Percentiles rank a stretch among this genome's conserved stretches.
These are phyloP conservation scores for Albugo candida DNA, from an alignment of 352 stramenopile genomes.

Conservation along the genomic window DNA sequence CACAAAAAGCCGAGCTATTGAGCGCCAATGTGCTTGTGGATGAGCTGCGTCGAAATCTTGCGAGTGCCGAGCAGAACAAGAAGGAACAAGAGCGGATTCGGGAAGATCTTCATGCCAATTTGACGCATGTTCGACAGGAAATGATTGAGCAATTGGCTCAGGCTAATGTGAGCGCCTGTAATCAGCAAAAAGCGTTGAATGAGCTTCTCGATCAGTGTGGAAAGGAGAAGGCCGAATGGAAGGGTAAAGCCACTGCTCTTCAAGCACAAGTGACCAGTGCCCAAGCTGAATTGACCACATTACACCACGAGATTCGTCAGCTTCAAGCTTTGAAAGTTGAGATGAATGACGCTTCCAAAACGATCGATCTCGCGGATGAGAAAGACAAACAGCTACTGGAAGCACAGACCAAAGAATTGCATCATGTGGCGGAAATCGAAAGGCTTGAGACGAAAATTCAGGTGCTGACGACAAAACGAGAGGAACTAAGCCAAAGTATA, in stretches of 20 bases:
- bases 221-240: conserved; percentile 2
- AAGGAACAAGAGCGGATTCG: conserved; percentile 40
- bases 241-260: conserved; percentile 1
- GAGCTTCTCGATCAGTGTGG: background rate
- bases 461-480: conserved; percentile 4
- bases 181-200: no score
- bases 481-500: conserved; percentile 13
- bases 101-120: conserved; percentile 20
- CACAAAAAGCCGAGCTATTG: conserved; percentile 51
- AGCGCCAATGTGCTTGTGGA: conserved; percentile 52
- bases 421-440: conserved; percentile 40
- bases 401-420: conserved; percentile 53
- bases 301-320: background rate
- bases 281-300: background rate
- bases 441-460: conserved; percentile 47
- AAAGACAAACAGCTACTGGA: conserved; percentile 25
- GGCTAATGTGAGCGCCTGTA: no score
- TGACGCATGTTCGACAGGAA: no score
- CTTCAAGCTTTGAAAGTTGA: background rate
- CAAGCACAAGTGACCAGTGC: conserved; percentile 3
- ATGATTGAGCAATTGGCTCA: no score
- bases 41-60: conserved; percentile 39
- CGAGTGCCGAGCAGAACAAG: conserved; percentile 39
- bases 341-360: no score
- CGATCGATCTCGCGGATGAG: no score